Percentiles rank a stretch among this genome's conserved stretches.
These are phyloP conservation scores for Exobasidium cylindrosporum DNA, from an alignment of 1,284 basidiomycete genomes.

Conservation along the genomic window DNA sequence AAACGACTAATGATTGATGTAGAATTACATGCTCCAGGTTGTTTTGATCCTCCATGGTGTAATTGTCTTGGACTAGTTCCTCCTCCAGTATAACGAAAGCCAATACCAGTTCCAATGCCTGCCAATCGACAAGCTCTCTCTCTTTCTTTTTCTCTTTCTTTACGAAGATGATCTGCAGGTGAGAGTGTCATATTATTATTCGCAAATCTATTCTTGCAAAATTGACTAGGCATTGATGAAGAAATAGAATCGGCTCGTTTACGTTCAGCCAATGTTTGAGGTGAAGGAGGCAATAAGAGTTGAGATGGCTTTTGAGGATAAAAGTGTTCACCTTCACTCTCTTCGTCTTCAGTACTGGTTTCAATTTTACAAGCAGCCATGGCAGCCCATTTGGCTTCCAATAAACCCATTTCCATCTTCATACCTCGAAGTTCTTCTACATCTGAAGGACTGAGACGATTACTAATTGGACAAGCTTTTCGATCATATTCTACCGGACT, in stretches of 20 bases:
- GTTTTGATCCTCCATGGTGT: conserved; percentile 1
- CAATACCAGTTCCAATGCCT: conserved; percentile 18
- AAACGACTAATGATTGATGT: conserved; percentile 20
- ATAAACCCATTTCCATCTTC: conserved; percentile 50
- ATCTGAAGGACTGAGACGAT: conserved; percentile 46
- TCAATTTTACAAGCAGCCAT: conserved; percentile 37
- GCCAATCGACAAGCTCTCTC: conserved; percentile 18
- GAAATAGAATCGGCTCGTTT: conserved; percentile 16
- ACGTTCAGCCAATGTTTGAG: neutral
- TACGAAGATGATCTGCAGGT: conserved; percentile 18
- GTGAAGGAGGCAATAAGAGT: conserved; percentile 1
- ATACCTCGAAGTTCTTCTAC: conserved; percentile 50
- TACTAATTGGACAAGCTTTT: conserved; percentile 47
- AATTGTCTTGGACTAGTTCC: conserved; percentile 1
- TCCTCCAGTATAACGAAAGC: conserved; percentile 16
- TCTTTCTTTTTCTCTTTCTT: conserved; percentile 19
- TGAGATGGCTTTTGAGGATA: neutral
- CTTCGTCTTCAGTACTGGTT: neutral
- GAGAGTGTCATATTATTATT: neutral
- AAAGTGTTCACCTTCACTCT: neutral
- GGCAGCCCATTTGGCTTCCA: conserved; percentile 49
- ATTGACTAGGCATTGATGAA: conserved; percentile 7
- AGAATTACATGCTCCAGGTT: neutral
- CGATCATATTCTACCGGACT: conserved; percentile 54
- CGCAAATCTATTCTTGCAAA: conserved; percentile 12